phyloP scores from a whole-genome alignment of 345 rosid genomes.

The Eucalyptus tenuipes region DNA sequence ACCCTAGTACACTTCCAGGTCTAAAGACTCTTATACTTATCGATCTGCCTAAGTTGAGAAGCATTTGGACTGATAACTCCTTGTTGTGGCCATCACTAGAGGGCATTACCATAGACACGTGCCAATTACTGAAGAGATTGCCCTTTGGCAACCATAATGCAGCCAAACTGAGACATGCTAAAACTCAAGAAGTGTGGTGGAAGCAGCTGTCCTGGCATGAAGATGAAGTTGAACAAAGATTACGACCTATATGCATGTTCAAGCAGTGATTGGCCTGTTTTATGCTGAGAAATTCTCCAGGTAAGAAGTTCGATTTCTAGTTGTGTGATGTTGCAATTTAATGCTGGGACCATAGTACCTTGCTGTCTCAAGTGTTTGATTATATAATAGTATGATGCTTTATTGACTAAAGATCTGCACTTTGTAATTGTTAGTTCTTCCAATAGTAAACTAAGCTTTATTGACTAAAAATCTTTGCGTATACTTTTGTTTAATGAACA shows the following conservation, averaged over 20 bases:
- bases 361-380: background rate
- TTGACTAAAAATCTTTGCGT: background rate
- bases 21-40: slow-evolving; percentile 6
- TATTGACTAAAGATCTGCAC: background rate
- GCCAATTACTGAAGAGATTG: background rate
- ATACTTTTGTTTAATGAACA: background rate
- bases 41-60: slow-evolving; percentile 8
- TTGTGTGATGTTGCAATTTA: background rate
- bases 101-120: background rate
- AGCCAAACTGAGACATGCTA: background rate
- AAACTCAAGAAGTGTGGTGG: background rate
- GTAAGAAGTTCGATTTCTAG: background rate
- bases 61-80: background rate
- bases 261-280: background rate
- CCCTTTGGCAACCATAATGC: slow-evolving; percentile 7
- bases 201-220: background rate
- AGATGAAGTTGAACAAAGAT: background rate
- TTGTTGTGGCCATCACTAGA: slow-evolving; percentile 6
- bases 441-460: background rate
- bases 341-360: background rate
- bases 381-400: background rate
- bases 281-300: background rate
- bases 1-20: background rate
- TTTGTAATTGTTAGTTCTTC: background rate
- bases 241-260: background rate